Evolutionary conservation across 1,284 basidiomycete genomes (phyloP).

Genomic region (Thelephora terrestris): DNA sequence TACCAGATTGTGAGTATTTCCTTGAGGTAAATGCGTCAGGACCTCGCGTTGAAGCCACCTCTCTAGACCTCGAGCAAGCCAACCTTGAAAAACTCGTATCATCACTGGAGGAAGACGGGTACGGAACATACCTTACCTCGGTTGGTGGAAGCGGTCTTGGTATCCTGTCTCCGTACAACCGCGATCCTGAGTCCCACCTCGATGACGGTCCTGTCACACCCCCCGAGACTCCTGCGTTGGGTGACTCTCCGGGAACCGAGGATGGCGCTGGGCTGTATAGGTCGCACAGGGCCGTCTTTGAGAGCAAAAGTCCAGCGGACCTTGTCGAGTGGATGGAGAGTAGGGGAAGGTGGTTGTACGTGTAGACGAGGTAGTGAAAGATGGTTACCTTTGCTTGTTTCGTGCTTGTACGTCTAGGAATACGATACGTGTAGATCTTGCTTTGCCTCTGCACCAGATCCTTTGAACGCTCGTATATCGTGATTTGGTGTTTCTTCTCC

Average conservation of each 20-base stretch:
- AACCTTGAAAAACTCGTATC: conserved; percentile 47
- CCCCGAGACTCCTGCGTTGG: conserved; percentile 31
- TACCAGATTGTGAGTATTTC: conserved; percentile 71
- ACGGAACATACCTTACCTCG: conserved; percentile 82
- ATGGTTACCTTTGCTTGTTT: background rate
- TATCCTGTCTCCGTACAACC: conserved; percentile 59
- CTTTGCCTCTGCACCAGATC: too few species aligned
- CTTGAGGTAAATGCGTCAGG: background rate
- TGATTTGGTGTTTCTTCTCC: too few species aligned
- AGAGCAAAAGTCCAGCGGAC: conserved; percentile 30
- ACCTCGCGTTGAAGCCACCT: conserved; percentile 6
- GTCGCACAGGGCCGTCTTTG: conserved; percentile 40
- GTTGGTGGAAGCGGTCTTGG: conserved; percentile 92
- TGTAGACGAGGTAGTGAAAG: conserved; percentile 22
- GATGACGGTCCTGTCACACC: conserved; percentile 35
- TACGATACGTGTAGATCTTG: too few species aligned
- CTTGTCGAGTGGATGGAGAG: conserved; percentile 48
- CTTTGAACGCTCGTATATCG: too few species aligned
- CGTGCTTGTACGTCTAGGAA: too few species aligned
- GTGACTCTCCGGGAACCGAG: conserved; percentile 4
- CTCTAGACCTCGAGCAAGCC: conserved; percentile 52
- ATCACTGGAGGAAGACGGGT: conserved; percentile 55
- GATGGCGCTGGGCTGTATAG: conserved; percentile 12
- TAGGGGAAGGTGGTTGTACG: conserved; percentile 56
- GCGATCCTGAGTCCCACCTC: conserved; percentile 17